A percentile compares a stretch with the other conserved stretches of the same genome.
Conservation (phyloP, 2,329 filamentous ascomycete species). For the Purpureocillium takamizusanense region DNA sequence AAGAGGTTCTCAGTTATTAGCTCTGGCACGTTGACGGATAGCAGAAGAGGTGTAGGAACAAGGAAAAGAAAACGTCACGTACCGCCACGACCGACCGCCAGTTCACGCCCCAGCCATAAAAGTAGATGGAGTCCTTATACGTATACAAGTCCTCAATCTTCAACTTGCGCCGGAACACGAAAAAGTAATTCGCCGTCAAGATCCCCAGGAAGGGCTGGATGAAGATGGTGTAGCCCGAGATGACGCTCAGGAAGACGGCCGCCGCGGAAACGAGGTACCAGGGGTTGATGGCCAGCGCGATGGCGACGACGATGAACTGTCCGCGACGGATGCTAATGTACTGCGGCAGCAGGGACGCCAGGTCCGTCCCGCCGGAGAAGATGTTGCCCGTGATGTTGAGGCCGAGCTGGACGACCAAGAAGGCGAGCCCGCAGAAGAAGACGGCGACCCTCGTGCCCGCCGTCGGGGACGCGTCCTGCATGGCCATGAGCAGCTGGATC, state of each 20-base stretch:
- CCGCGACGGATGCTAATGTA: constrained; percentile 47
- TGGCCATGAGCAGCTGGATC: neutral
- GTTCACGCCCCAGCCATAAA: constrained; percentile 34
- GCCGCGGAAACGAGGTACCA: constrained; percentile 47
- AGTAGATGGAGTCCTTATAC: constrained; percentile 2
- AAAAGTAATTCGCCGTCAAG: constrained; percentile 47
- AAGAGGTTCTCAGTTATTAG: neutral
- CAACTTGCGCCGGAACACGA: constrained; percentile 43
- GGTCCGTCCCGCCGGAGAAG: constrained; percentile 40
- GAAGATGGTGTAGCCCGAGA: constrained; percentile 51
- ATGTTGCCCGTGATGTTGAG: constrained; percentile 11
- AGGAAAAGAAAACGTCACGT: neutral
- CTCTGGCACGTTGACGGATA: no score
- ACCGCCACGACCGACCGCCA: constrained; percentile 51
- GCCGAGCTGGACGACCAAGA: constrained; percentile 7
- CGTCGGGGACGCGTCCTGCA: constrained; percentile 3
- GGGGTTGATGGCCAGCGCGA: constrained; percentile 34
- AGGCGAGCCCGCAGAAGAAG: constrained; percentile 10
- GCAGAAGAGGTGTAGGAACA: no score
- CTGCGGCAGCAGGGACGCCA: constrained; percentile 37
- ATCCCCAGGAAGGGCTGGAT: constrained; percentile 55
- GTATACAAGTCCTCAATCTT: constrained; percentile 21
- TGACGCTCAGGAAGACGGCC: constrained; percentile 51
- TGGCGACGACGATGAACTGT: constrained; percentile 32
- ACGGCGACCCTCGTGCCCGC: constrained; percentile 6